These are phyloP conservation scores for Colletotrichum trifolii DNA, from an alignment of 2,329 filamentous ascomycete genomes.

Conservation along the genomic window DNA sequence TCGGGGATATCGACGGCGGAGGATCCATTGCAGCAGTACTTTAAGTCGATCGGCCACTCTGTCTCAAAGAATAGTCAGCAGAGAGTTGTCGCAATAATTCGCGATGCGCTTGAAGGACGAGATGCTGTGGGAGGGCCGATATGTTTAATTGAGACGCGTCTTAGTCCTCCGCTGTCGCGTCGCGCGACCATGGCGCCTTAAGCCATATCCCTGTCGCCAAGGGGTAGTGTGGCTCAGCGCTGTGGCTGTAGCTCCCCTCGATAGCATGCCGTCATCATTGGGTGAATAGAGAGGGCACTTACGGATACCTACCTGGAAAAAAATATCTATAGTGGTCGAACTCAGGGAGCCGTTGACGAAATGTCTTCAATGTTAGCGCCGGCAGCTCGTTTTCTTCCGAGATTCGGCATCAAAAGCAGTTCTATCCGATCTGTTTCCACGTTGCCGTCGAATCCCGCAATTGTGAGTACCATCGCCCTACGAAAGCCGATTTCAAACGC, in stretches of 20 bases:
- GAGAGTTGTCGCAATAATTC: slow-evolving; percentile 2
- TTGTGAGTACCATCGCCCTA: slow-evolving; percentile 55
- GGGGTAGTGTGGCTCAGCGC: background rate
- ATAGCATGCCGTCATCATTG: slow-evolving; percentile 17
- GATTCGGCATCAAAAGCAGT: slow-evolving; percentile 1
- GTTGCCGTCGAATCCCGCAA: slow-evolving; percentile 62
- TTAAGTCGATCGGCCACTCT: background rate
- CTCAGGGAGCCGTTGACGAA: slow-evolving; percentile 11
- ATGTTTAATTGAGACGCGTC: slow-evolving; percentile 39
- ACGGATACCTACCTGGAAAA: background rate
- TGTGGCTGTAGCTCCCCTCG: slow-evolving; percentile 16
- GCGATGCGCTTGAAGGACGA: too few relatives aligned
- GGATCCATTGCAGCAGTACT: slow-evolving; percentile 47
- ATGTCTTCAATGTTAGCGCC: slow-evolving; percentile 46
- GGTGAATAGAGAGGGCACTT: background rate
- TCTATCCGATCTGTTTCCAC: slow-evolving; percentile 54
- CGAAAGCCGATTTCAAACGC: slow-evolving; percentile 1
- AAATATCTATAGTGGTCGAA: background rate
- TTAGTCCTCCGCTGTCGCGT: slow-evolving; percentile 2
- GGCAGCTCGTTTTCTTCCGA: slow-evolving; percentile 41
- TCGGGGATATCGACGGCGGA: slow-evolving; percentile 35
- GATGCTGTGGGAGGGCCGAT: background rate
- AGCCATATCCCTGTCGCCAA: too few relatives aligned
- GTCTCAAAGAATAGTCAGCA: background rate
- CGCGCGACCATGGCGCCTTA: background rate